Percentiles rank a stretch among this genome's conserved stretches.
These are phyloP conservation scores for Fusarium xyrophilum DNA, from an alignment of 2,329 filamentous ascomycete species.

Conservation along the genomic window DNA sequence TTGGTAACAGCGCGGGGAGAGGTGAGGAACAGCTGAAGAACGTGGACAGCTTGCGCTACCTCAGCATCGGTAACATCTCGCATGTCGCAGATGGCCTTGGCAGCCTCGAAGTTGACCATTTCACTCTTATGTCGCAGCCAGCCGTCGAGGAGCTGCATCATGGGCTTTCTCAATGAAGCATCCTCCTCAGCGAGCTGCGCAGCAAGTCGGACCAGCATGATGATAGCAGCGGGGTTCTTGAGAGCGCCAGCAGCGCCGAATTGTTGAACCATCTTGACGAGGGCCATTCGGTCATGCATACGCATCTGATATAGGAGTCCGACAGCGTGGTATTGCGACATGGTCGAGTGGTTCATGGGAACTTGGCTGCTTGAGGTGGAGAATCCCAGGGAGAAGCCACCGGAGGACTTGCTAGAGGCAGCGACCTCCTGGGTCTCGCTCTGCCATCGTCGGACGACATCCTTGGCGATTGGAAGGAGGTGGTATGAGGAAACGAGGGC, in stretches of 20 bases:
- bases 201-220: conserved; percentile 91
- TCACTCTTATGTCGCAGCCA: conserved; percentile 99
- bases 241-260: conserved; percentile 90
- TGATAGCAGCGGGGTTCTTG: conserved; percentile 91
- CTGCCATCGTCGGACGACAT: conserved; percentile 97
- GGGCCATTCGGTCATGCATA: conserved; percentile 93
- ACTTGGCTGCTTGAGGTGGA: conserved; percentile 77
- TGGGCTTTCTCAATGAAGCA: conserved; percentile 84
- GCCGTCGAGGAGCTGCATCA: conserved; percentile 95
- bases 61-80: conserved; percentile 91
- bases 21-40: conserved; percentile 94
- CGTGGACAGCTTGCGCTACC: conserved; percentile 89
- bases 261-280: conserved; percentile 99
- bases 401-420: conserved; percentile 84
- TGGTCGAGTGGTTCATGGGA: conserved; percentile 90
- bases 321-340: conserved; percentile 99
- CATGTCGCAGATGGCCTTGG: conserved; percentile 96
- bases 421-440: conserved; percentile 98
- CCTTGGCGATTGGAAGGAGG: conserved; percentile 91
- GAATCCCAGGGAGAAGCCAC: conserved; percentile 91
- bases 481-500: conserved; percentile 97
- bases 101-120: conserved; percentile 99
- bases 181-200: conserved; percentile 96
- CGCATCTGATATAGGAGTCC: conserved; percentile 98
- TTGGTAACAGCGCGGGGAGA: conserved; percentile 96